Evolutionary conservation across 1,139 yeast species (phyloP), one percentile per base, ranked within the genome.

Genomic region (Pichia sp.): DNA sequence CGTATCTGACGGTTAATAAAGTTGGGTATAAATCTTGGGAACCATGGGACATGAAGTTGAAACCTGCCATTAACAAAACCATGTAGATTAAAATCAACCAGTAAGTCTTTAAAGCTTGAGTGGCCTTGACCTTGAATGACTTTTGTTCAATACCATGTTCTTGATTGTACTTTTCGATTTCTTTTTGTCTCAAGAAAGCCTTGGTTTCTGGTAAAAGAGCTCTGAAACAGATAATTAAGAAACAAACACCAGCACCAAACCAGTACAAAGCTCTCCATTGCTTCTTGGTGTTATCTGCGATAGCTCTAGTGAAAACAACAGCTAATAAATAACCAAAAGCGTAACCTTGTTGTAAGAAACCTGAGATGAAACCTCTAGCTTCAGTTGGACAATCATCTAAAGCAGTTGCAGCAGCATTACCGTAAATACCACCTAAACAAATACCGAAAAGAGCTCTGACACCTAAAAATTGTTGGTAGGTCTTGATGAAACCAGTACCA

Each of bases 181-280:
- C 59, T 45, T 60, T 58, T 41, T 55, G 58, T 47, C 53, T 56
- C 48, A 45, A 59, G 63, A 71, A 80, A 11, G 74, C 72, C 42
- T 77, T 76, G 8, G 85, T 78, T 58, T 81, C 86, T 27, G 85
- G 85, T 32, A 79, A 65, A 27, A 58, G 48, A 45, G 72, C 51
- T 61, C 88, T 72, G 73, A 79, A 79, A 35, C 65, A 53, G 44
- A 76, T 70, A 52, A 82, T 71, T 27, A 80, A 60, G 38, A 76
- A 72, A 31, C 84, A 80, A 10, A 81, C 75, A 29, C 90, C 85
- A 29, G 92, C 79, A 43, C 85, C 77, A 57, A 86, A 84, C 88
- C 94, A 85, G 62, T 80, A 82, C 52, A 85, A 68, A 1, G 87
- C 74, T 58, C 94, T 73, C 95, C 95, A 85, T 1, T 76, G 72